Evolutionary conservation across 306 rosid genomes (phyloP).

Genomic region (Myrica gale): DNA sequence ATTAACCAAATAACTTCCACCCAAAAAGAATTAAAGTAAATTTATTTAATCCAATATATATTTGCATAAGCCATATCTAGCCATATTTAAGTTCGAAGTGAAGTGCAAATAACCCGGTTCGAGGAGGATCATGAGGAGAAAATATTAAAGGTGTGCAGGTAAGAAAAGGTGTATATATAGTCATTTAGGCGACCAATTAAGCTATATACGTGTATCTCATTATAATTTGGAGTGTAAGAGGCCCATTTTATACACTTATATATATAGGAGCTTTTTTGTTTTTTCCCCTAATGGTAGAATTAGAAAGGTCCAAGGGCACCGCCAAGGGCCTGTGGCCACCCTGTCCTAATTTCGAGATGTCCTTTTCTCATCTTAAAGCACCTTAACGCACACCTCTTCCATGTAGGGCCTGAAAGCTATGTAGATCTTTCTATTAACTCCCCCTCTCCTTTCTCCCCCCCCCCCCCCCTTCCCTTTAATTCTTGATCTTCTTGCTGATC

Average conservation of each 20-base stretch:
- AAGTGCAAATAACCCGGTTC: too few species aligned
- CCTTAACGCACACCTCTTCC: slow-evolving; percentile 40
- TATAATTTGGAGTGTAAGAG: not conserved
- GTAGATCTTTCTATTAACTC: slow-evolving; percentile 74
- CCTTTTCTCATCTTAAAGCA: slow-evolving; percentile 66
- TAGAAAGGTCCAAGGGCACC: slow-evolving; percentile 87
- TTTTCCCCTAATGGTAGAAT: not conserved
- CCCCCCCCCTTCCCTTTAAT: slow-evolving; percentile 10
- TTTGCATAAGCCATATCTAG: too few species aligned
- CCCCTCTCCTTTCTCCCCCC: slow-evolving; percentile 11
- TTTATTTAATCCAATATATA: too few species aligned
- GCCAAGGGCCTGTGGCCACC: slow-evolving; percentile 76
- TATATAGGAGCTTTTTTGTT: not conserved
- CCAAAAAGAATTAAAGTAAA: too few species aligned
- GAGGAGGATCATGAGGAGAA: too few species aligned
- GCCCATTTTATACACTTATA: too few species aligned
- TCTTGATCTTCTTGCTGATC: not conserved
- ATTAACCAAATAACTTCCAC: too few species aligned
- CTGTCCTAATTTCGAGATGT: slow-evolving; percentile 68
- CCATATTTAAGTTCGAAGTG: too few species aligned
- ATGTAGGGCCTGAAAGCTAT: slow-evolving; percentile 73
- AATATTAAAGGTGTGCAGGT: too few species aligned
- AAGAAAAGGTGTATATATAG: too few species aligned
- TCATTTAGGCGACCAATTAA: too few species aligned
- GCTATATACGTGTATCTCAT: too few species aligned